phyloP scores from a whole-genome alignment of 1,284 basidiomycete genomes.

The Ustilago curta region DNA sequence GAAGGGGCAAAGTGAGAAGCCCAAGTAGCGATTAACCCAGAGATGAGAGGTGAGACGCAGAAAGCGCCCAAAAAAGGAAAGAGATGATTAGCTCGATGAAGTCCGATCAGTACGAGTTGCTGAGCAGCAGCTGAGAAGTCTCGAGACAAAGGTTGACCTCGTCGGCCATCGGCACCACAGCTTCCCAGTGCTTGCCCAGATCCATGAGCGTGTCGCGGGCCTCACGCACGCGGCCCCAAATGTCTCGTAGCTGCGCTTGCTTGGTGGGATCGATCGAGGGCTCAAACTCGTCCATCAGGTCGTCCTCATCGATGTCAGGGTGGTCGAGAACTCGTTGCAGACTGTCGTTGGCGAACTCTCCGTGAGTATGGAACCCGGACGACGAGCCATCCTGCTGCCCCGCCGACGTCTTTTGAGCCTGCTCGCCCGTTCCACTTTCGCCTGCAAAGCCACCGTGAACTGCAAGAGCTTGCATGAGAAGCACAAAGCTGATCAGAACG shows the following conservation, averaged over 20 bases:
- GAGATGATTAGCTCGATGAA: constrained; percentile 2
- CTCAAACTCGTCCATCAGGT: constrained; percentile 28
- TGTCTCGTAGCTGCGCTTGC: constrained; percentile 52
- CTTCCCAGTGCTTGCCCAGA: constrained; percentile 58
- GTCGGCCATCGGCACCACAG: constrained; percentile 59
- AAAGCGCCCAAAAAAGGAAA: no score
- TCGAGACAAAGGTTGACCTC: constrained; percentile 63
- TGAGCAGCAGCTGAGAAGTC: constrained; percentile 56
- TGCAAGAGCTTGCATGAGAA: constrained; percentile 64
- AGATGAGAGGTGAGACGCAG: neutral
- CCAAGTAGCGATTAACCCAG: neutral
- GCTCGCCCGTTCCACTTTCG: constrained; percentile 17
- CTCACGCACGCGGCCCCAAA: constrained; percentile 59
- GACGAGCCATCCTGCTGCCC: constrained; percentile 10
- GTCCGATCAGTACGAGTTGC: constrained; percentile 34
- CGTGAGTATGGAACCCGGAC: constrained; percentile 16
- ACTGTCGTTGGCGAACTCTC: constrained; percentile 43
- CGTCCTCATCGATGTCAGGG: constrained; percentile 22
- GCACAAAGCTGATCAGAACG: constrained; percentile 63
- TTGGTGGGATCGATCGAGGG: constrained; percentile 38
- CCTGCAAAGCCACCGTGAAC: constrained; percentile 48
- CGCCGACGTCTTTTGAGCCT: constrained; percentile 12
- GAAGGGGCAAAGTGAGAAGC: neutral
- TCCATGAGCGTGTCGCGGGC: constrained; percentile 56
- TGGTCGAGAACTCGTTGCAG: constrained; percentile 40